Percentiles rank a stretch among this genome's conserved stretches.
Conservation (phyloP, 1,139 yeast genomes). For the Spencermartinsiella ligniputridi region DNA sequence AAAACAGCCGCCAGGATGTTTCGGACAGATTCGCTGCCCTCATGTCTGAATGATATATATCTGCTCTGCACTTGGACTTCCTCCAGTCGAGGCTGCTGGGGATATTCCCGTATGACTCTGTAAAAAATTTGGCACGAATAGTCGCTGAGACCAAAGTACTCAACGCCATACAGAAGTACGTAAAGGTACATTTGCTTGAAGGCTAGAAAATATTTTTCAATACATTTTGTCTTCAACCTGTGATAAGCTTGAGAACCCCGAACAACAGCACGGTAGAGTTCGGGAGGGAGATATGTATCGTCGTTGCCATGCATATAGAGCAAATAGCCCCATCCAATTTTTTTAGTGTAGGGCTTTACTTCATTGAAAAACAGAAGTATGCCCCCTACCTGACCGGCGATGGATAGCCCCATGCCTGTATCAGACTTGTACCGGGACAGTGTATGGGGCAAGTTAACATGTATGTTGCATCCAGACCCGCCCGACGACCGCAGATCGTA, state of each 20-base stretch:
- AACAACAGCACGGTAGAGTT: neutral
- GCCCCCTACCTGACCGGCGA: neutral
- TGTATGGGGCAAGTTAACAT: neutral
- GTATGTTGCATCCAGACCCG: neutral
- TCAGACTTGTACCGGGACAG: neutral
- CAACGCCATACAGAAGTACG: neutral
- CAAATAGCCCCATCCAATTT: neutral
- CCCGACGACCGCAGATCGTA: neutral
- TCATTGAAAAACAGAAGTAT: neutral
- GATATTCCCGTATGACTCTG: neutral
- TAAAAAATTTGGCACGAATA: neutral
- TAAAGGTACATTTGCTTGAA: neutral
- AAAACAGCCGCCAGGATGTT: neutral
- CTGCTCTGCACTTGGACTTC: neutral
- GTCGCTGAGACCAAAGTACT: neutral
- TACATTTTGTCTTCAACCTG: neutral
- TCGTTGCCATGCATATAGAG: neutral
- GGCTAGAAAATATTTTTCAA: neutral
- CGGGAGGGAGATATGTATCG: neutral
- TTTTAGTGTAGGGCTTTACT: neutral
- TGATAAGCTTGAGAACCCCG: neutral
- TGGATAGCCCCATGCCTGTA: neutral
- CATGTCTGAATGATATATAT: neutral
- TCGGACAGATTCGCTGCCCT: neutral
- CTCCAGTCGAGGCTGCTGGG: neutral